Evolutionary conservation across 23 red algal genomes (phyloP).

Genomic region (Gracilariopsis chorda): DNA sequence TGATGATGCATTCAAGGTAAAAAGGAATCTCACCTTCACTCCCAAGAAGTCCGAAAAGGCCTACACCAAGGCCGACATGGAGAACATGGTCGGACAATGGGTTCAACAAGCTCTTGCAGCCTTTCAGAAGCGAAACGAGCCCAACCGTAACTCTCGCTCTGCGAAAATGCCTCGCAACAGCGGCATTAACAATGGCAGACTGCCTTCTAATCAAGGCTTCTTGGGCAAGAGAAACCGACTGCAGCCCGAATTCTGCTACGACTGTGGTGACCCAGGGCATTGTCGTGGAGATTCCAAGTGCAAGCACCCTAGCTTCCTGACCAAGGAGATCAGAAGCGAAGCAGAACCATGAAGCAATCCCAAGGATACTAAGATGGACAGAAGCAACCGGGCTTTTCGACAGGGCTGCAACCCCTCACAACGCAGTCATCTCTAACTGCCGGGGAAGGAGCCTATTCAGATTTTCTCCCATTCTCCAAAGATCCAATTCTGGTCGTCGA

Average conservation of each 20-base stretch:
- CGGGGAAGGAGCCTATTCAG: background rate
- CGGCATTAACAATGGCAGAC: too few relatives aligned
- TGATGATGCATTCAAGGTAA: background rate
- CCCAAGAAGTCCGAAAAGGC: background rate
- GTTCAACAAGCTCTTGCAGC: background rate
- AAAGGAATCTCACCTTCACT: background rate
- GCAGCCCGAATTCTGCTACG: too few relatives aligned
- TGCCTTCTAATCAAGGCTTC: too few relatives aligned
- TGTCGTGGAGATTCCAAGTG: too few relatives aligned
- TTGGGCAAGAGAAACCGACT: too few relatives aligned
- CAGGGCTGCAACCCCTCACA: slow-evolving; percentile 6
- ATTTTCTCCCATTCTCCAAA: background rate
- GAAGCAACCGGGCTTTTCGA: too few relatives aligned
- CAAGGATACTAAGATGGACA: too few relatives aligned
- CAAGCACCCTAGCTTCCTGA: too few relatives aligned
- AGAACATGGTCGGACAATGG: background rate
- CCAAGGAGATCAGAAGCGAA: background rate
- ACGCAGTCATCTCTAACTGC: background rate
- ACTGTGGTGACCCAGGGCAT: too few relatives aligned
- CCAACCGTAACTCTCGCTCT: background rate
- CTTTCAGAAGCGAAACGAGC: background rate
- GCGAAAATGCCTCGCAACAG: background rate
- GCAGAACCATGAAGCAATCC: too few relatives aligned
- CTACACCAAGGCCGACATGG: background rate
- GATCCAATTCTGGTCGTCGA: slow-evolving; percentile 5